Evolutionary conservation across 352 stramenopile species (phyloP), one percentile per base, ranked within the genome.

Genomic region (Phytophthora multivora): DNA sequence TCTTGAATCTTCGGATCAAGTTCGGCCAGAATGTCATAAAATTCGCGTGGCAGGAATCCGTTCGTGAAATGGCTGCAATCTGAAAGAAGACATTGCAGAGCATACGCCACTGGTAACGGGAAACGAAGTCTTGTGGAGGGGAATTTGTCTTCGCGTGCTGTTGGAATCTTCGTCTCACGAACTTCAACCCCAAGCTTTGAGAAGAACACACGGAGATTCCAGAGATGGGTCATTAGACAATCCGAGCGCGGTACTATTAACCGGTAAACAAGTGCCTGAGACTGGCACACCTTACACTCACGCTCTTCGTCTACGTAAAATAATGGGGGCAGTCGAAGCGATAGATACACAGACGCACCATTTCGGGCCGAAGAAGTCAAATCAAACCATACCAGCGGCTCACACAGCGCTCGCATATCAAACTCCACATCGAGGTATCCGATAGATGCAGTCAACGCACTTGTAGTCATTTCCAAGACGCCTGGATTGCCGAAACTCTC

Each of bases 71-170:
- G 52, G 35, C 72, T 72, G 39, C 76, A 77, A 11, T 77, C 51
- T 13, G 77, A 86, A 15, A 77, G 66, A 36, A 88, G 65, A 28
- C 75, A 87, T 30, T 87, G 73, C 3, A 84, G 40, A 26, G 75
- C 77, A 60, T 87, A 87, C 5, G 74, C 76, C 6, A 86, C 66
- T 15, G 66, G 59, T 7, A 73, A 66, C 31, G 40, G 18, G 40
- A 74, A 77, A 18, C 23, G 19, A 2, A 35, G 38, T 26, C 49
- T 55, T 19, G 51, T 54, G 0, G 42, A 13, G 3, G 49, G 10
- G 15, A 58, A 10, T 0, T 8, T 41, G 38, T 63, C 30, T 5
- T 62, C 16, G 3, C 63, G 61, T 41, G 55, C 30, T 38, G 49
- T 15, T 15, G 19, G 30, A 12, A 88, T 66, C 33, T 69, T 73